Evolutionary conservation across 495 filamentous ascomycete species (phyloP).

Genomic region (Cercophora sp.): DNA sequence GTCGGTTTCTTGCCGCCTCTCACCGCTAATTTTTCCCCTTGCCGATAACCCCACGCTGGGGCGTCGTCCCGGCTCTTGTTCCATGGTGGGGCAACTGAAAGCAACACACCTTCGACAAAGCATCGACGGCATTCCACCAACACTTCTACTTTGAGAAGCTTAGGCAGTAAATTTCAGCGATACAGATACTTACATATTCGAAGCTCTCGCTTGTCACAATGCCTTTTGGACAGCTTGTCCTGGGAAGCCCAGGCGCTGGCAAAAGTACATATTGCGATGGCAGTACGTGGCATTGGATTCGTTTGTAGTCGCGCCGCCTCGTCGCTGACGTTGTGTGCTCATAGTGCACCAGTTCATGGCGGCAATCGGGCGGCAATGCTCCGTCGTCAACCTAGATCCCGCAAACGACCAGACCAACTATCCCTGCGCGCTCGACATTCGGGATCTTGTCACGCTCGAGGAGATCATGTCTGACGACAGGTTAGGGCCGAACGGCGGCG

Average conservation of each 20-base stretch:
- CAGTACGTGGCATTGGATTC: constrained; percentile 44
- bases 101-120: too few species aligned
- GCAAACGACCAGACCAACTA: constrained; percentile 85
- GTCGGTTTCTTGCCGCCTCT: constrained; percentile 3
- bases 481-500: constrained; percentile 86
- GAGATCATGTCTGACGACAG: constrained; percentile 93
- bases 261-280: constrained; percentile 98
- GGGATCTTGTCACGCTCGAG: constrained; percentile 80
- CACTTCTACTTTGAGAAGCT: too few species aligned
- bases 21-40: constrained; percentile 12
- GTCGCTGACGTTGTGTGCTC: constrained; percentile 6
- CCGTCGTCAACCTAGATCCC: constrained; percentile 92
- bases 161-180: too few species aligned
- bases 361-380: constrained; percentile 90
- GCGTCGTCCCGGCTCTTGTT: not conserved
- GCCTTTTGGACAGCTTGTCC: constrained; percentile 69
- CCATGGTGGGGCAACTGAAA: constrained; percentile 11
- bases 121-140: too few species aligned
- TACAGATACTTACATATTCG: not conserved
- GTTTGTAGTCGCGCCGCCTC: not conserved
- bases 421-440: constrained; percentile 84
- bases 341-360: constrained; percentile 91
- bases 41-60: constrained; percentile 8
- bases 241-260: constrained; percentile 88
- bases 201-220: constrained; percentile 29